Evolutionary conservation across 345 rosid species (phyloP).

Genomic region (Camelina sativa): DNA sequence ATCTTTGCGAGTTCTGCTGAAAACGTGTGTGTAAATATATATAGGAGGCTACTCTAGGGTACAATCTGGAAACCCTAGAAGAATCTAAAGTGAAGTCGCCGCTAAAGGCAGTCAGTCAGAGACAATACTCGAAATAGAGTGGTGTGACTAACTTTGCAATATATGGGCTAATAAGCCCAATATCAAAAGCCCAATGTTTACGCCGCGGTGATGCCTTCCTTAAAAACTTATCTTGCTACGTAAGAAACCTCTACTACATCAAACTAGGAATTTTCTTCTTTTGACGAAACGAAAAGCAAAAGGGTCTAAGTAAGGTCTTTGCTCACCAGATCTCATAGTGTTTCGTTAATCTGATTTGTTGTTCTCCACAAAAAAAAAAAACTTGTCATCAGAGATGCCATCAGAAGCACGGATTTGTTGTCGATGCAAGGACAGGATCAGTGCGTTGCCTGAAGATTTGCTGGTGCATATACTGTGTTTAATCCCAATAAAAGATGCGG

Average conservation of each 20-base stretch:
- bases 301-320: background rate
- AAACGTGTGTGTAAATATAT: background rate
- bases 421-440: conserved; percentile 1
- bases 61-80: too few species aligned
- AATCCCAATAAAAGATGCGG: background rate
- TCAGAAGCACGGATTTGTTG: background rate
- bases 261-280: background rate
- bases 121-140: too few species aligned
- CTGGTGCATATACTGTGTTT: background rate
- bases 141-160: too few species aligned
- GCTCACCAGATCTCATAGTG: too few species aligned
- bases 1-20: background rate
- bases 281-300: background rate
- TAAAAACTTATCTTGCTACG: background rate
- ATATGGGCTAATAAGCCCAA: conserved; percentile 18
- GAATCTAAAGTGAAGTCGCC: too few species aligned
- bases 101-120: too few species aligned
- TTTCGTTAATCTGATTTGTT: too few species aligned
- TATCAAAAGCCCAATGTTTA: conserved; percentile 3
- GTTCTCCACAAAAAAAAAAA: too few species aligned
- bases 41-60: too few species aligned
- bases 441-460: conserved; percentile 17
- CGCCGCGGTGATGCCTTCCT: background rate
- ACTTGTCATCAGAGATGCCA: background rate
- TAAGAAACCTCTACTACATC: background rate